Evolutionary conservation across 176 grass and related monocot species (phyloP), one percentile per base, ranked within the genome.

Genomic region (Eleusine coracana): DNA sequence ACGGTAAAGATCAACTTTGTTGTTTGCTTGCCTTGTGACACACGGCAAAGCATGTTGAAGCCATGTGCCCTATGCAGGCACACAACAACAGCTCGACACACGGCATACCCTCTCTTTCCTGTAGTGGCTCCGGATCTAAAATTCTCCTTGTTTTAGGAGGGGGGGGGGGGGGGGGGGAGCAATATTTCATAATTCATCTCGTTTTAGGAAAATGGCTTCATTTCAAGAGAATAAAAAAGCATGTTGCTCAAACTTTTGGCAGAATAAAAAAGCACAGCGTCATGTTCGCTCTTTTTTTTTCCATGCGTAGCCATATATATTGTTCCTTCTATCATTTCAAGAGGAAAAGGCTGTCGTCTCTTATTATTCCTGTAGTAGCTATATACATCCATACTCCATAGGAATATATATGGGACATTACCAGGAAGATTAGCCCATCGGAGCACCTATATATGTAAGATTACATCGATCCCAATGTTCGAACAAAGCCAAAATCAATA

Each of bases 401-500:
- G 16, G 38, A 23, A 17, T 27, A 59, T 2, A 66, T 71, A 61
- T 3, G 55, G 69, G 17, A 63, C 63, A 63, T 34, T 74, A 64
- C 20, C 70, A 67, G 59, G 28, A 25, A 23, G 44, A 12, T 48
- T 70, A 80, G 58, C 17, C 42, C 25, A 58, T 73, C 31, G 28
- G 68, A 66, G 46, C 59, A 59, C 56, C 66, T 63, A 34, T 34
- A 34, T 56, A 48, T 83, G 74, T 86, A 79, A 86, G 63, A 90
- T 86, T 84, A 83, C 79, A 83, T 90, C 74, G 31, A 61, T 11
- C 7, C 23, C 21, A 86, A 75, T 23, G 61, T 84, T 71, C 61
- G 60, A 76, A 68, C 34, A 36, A 36, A 84, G 50, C 28, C 73
- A 83, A 63, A 63, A 14, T 9, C 60, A 25, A n/a, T 10, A 59